phyloP scores from a whole-genome alignment of 495 filamentous ascomycete species.

The Penicillium steckii region DNA sequence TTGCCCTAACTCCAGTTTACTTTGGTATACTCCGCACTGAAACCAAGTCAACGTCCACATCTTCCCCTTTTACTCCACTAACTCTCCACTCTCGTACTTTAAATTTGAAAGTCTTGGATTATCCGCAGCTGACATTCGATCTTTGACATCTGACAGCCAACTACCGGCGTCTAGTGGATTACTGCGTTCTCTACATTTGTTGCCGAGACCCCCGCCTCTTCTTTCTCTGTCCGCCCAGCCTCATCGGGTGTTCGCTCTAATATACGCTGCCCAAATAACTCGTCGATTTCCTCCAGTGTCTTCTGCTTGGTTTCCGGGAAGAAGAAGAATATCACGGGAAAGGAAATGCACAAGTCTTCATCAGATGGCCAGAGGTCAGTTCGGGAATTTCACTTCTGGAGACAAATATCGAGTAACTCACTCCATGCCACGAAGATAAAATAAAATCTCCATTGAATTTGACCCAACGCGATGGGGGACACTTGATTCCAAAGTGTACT shows the following conservation, averaged over 20 bases:
- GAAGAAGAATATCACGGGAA: conserved; percentile 48
- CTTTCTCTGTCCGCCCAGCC: conserved; percentile 25
- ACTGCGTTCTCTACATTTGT: conserved; percentile 15
- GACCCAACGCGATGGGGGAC: conserved; percentile 45
- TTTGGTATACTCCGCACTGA: too few species aligned
- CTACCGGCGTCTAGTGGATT: background rate
- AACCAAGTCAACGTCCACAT: too few species aligned
- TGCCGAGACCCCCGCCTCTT: conserved; percentile 12
- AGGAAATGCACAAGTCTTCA: conserved; percentile 32
- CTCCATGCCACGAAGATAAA: conserved; percentile 45
- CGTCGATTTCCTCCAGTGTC: conserved; percentile 56
- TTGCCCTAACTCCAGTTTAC: too few species aligned
- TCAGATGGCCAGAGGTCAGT: conserved; percentile 13
- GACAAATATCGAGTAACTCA: conserved; percentile 15
- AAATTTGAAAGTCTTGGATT: background rate
- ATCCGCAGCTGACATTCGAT: background rate
- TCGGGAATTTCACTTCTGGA: background rate
- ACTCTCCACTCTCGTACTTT: conserved; percentile 10
- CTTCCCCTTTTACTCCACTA: background rate
- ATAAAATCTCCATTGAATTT: conserved; percentile 47
- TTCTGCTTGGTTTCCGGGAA: conserved; percentile 58
- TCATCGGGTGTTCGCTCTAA: conserved; percentile 26
- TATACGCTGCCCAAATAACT: conserved; percentile 49
- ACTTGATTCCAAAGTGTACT: conserved; percentile 51
- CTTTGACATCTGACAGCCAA: background rate